Conservation (phyloP, 176 grass and related monocot genomes). For the Triticum turgidum region DNA sequence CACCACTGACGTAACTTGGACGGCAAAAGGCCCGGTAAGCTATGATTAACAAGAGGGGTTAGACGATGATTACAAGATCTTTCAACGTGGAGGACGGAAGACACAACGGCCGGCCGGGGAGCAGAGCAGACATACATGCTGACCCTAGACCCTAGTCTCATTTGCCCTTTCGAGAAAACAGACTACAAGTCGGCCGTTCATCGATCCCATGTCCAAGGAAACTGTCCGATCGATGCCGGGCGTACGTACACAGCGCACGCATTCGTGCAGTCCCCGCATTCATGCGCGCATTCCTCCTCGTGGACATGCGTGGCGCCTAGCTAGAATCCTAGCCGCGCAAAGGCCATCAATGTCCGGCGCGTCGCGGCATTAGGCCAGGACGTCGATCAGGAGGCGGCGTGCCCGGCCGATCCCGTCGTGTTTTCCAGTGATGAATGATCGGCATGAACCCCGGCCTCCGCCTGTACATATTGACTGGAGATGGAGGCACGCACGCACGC, state of each 20-base stretch:
- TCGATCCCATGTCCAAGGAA: background rate
- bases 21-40: constrained; percentile 19
- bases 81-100: too few species aligned
- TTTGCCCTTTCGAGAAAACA: background rate
- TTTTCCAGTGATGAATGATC: too few species aligned
- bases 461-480: too few species aligned
- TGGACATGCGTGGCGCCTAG: background rate
- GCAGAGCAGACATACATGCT: too few species aligned
- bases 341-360: background rate
- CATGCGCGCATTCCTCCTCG: background rate
- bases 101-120: too few species aligned
- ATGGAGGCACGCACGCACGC: too few species aligned
- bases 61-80: background rate
- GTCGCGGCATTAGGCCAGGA: too few species aligned
- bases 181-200: background rate
- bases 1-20: constrained; percentile 37
- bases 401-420: too few species aligned
- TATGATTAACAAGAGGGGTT: constrained; percentile 3
- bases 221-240: background rate
- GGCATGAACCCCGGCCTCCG: too few species aligned
- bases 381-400: background rate
- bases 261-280: background rate
- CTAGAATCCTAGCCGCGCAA: background rate
- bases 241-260: too few species aligned
- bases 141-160: background rate